These are phyloP conservation scores for Leishmania arabica DNA, from an alignment of 208 protist species.

Conservation along the genomic window DNA sequence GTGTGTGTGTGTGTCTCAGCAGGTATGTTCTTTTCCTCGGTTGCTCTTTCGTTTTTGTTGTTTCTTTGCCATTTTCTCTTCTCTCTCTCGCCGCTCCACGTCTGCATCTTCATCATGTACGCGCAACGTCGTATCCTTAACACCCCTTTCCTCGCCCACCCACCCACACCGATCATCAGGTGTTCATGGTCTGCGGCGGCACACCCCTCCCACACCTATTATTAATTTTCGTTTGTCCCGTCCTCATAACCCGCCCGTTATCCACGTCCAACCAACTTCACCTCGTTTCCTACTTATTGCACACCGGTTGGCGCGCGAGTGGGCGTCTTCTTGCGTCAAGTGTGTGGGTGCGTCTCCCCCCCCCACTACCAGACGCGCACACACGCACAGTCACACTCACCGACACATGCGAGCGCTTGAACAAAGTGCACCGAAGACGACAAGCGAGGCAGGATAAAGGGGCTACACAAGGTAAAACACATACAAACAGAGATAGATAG, in stretches of 20 bases:
- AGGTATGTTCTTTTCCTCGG: background rate
- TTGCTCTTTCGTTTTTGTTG: background rate
- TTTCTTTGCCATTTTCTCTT: background rate
- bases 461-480: background rate
- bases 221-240: background rate
- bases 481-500: background rate
- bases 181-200: background rate
- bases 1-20: background rate
- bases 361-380: background rate
- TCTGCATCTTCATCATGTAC: background rate
- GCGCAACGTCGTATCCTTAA: background rate
- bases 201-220: background rate
- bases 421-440: background rate
- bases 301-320: background rate
- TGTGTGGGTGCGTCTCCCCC: background rate
- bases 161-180: background rate
- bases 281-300: background rate
- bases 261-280: background rate
- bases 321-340: background rate
- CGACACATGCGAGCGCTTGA: background rate
- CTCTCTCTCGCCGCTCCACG: background rate
- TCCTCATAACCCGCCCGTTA: background rate
- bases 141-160: background rate
- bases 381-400: constrained; percentile 20
- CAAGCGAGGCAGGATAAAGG: background rate